Percentiles rank a stretch among this genome's conserved stretches.
Evolutionary conservation across 2,329 filamentous ascomycete species (phyloP).

Genomic region (Epichloe gansuensis): DNA sequence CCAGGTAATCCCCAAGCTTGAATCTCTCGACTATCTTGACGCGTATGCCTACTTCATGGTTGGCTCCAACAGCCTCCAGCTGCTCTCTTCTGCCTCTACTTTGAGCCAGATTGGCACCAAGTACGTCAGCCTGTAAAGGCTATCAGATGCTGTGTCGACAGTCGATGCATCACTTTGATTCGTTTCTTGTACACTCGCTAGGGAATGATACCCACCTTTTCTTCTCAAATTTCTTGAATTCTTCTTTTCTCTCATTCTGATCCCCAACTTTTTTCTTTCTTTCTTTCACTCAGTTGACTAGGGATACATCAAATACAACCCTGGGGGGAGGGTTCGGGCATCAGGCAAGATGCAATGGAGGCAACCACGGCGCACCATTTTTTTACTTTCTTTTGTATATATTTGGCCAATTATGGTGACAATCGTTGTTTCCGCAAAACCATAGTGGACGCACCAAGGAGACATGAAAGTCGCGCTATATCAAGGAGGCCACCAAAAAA

Average conservation of each 20-base stretch:
- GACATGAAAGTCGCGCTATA: background rate
- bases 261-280: background rate
- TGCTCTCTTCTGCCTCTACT: constrained; percentile 26
- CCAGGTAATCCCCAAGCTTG: constrained; percentile 34
- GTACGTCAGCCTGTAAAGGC: constrained; percentile 28
- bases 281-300: background rate
- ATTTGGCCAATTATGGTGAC: constrained; percentile 12
- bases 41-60: constrained; percentile 48
- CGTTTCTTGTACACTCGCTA: constrained; percentile 26
- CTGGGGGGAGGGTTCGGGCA: background rate
- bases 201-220: constrained; percentile 14
- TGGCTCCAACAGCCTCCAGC: constrained; percentile 18
- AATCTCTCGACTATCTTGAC: constrained; percentile 36
- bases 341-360: background rate
- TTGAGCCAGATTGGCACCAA: constrained; percentile 35
- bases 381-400: constrained; percentile 18
- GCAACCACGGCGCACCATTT: background rate
- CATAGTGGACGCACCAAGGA: background rate
- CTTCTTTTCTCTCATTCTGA: background rate
- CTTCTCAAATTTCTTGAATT: background rate
- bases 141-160: background rate
- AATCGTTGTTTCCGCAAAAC: background rate
- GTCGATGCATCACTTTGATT: constrained; percentile 9
- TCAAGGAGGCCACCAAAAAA: background rate
- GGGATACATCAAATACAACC: background rate